These are phyloP conservation scores for Austroboletus eburneus DNA, from an alignment of 768 basidiomycete species.

Conservation along the genomic window DNA sequence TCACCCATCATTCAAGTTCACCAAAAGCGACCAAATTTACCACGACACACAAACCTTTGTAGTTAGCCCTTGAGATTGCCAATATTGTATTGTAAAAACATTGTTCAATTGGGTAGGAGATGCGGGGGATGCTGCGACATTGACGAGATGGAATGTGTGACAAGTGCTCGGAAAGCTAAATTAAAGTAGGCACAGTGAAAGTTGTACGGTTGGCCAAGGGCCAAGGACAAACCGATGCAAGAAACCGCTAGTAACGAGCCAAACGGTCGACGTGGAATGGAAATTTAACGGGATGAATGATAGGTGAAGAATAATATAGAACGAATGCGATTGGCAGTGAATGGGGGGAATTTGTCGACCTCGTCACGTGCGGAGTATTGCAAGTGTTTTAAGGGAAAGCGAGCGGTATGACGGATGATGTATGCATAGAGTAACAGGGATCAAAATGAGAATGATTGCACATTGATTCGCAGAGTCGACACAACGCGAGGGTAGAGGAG, in stretches of 20 bases:
- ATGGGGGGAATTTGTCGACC: constrained; percentile 50
- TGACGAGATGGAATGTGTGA: constrained; percentile 33
- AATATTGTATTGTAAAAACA: constrained; percentile 35
- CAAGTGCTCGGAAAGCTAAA: constrained; percentile 27
- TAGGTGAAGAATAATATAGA: constrained; percentile 83
- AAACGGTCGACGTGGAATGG: constrained; percentile 34
- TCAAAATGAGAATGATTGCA: constrained; percentile 38
- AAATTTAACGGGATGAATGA: constrained; percentile 51
- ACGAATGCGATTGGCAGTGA: constrained; percentile 48
- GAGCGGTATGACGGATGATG: constrained; percentile 48
- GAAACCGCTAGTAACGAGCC: constrained; percentile 33
- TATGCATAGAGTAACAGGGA: constrained; percentile 54
- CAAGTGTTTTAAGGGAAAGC: constrained; percentile 37
- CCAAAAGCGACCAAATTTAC: constrained; percentile 6
- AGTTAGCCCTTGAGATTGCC: constrained; percentile 29
- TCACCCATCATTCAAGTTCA: constrained; percentile 5
- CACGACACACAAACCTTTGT: constrained; percentile 22
- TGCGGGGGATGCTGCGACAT: constrained; percentile 44
- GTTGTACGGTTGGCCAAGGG: constrained; percentile 23
- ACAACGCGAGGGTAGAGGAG: constrained; percentile 4
- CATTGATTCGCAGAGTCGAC: constrained; percentile 25
- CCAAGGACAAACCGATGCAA: constrained; percentile 28
- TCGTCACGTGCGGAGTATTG: constrained; percentile 47
- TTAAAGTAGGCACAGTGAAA: constrained; percentile 33
- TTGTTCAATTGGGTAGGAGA: constrained; percentile 37